These are phyloP conservation scores for Tulasnella sp. DNA, from an alignment of 768 basidiomycete genomes.

Conservation along the genomic window DNA sequence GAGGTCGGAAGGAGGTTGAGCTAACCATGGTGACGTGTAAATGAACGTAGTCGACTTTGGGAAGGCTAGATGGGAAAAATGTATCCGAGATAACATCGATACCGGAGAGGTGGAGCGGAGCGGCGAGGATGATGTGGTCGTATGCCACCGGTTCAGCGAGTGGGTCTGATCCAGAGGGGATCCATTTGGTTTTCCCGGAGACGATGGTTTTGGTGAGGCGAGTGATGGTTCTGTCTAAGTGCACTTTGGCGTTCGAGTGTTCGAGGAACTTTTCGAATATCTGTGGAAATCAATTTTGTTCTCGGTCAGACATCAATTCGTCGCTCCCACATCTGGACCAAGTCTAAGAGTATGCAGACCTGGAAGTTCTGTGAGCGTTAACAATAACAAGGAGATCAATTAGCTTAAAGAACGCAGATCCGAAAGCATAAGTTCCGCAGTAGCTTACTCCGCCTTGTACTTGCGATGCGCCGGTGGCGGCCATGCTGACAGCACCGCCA, in stretches of 20 bases:
- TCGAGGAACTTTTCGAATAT: conserved; percentile 77
- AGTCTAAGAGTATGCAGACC: background rate
- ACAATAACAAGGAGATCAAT: background rate
- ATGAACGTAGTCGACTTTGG: conserved; percentile 52
- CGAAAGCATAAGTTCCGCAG: background rate
- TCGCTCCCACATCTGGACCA: background rate
- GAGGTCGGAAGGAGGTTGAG: conserved; percentile 55
- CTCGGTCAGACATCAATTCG: no score
- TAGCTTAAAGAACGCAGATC: background rate
- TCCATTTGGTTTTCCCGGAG: conserved; percentile 5
- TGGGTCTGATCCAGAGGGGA: background rate
- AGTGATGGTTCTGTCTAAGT: conserved; percentile 51
- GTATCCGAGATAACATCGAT: conserved; percentile 36
- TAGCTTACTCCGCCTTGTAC: conserved; percentile 48
- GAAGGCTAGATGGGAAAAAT: conserved; percentile 26
- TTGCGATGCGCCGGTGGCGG: conserved; percentile 51
- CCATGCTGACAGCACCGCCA: conserved; percentile 61
- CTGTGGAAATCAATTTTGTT: conserved; percentile 37
- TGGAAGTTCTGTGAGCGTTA: conserved; percentile 5
- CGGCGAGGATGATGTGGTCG: conserved; percentile 72
- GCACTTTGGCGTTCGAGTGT: conserved; percentile 54
- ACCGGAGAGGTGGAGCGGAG: conserved; percentile 65
- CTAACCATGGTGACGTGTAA: conserved; percentile 83
- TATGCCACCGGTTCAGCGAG: conserved; percentile 30
- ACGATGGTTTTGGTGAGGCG: background rate